Conservation (phyloP, 192 early-diverging fungal genomes). For the Spizellomyces sp. region DNA sequence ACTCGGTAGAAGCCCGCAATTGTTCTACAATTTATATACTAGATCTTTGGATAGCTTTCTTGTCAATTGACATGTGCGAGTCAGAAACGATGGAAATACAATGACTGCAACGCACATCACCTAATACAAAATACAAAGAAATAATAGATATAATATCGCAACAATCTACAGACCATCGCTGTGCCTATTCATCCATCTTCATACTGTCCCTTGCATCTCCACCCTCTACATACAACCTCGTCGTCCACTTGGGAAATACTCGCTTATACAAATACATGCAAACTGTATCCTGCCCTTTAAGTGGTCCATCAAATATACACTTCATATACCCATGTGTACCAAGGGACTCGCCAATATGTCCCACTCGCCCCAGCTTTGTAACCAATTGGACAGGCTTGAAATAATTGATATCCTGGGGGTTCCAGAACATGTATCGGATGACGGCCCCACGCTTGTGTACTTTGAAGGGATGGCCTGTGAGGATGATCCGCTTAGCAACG, state of each 20-base stretch:
- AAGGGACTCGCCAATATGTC: constrained; percentile 90
- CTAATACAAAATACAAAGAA: too few species aligned
- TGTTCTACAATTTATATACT: too few species aligned
- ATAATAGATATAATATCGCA: too few species aligned
- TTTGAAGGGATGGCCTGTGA: constrained; percentile 95
- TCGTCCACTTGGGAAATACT: constrained; percentile 95
- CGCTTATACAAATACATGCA: constrained; percentile 98
- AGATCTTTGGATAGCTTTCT: too few species aligned
- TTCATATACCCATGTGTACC: constrained; percentile 99
- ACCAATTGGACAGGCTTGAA: constrained; percentile 94
- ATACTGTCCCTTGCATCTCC: too few species aligned
- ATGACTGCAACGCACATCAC: too few species aligned
- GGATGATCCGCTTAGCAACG: constrained; percentile 90
- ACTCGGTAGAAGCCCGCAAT: too few species aligned
- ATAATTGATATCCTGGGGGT: constrained; percentile 70
- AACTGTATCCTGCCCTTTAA: constrained; percentile 92
- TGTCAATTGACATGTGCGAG: too few species aligned
- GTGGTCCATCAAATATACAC: constrained; percentile 83
- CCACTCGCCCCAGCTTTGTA: constrained; percentile 88
- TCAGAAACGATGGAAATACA: too few species aligned
- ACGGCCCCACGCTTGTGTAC: constrained; percentile 91
- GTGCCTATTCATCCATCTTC: too few species aligned
- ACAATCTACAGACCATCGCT: too few species aligned
- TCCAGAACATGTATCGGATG: constrained; percentile 15
- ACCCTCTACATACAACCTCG: constrained; percentile 36